Evolutionary conservation across 805 yeast genomes (phyloP), one percentile per base, ranked within the genome.

Genomic region (Scheffersomyces ergatensis): DNA sequence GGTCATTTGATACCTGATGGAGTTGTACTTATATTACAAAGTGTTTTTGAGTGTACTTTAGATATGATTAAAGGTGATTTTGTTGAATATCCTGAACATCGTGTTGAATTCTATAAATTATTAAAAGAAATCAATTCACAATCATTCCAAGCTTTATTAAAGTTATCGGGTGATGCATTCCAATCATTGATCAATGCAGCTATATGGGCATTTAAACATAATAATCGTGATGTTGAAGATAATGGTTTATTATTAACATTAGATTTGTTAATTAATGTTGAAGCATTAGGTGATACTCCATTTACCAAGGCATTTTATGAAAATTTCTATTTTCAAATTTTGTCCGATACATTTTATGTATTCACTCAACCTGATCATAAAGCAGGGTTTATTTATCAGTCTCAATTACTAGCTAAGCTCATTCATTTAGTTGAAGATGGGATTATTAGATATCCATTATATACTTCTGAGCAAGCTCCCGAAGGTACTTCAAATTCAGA

Each of bases 201-300:
- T 34, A 73, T 93, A 56, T 93, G 99, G 99, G 97, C 98, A 0
- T 87, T 93, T 63, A 92, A 93, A 66, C 99, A 93, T 63, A 93
- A 90, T 57, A 90, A 93, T 65, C 82, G 98, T 62, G 98, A 92
- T 41, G 97, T 93, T 41, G 99, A 93, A 64, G 90, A 85, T 48
- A 83, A 83, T 40, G 99, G 99, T 20, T 77, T 93, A 52, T 78
- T 83, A 30, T 75, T 93, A 48, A 87, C 93, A 25, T 74, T 85
- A 42, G 97, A 92, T 57, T 72, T 93, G 46, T 74, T 92, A 44
- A 81, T 79, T 51, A 93, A 93, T 60, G 90, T 93, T 50, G 92
- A 89, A 49, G 79, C 76, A 39, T 70, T 87, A 49, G 89, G 89
- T 4, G 74, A 75, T 48, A 74, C 77, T 21, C 80, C 83, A 36